phyloP scores from a whole-genome alignment of 2,329 filamentous ascomycete species.

The Lasiodiplodia sp. region DNA sequence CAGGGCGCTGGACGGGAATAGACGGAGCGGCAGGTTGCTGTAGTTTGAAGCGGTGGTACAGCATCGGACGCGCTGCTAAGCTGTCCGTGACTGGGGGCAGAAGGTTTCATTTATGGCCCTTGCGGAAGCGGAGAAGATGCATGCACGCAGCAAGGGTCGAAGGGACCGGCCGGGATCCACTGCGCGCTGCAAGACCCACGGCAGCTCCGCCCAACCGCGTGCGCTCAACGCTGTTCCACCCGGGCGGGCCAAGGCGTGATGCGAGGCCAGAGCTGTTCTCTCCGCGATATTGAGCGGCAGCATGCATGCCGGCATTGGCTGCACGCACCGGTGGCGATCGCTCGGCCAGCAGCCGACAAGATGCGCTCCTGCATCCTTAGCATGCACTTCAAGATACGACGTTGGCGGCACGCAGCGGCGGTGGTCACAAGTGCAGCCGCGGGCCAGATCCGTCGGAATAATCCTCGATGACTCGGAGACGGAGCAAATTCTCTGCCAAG shows the following conservation, averaged over 20 bases:
- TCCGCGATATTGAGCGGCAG: conserved; percentile 20
- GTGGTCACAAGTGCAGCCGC: conserved; percentile 14
- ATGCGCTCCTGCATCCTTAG: conserved; percentile 15
- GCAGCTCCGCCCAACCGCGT: conserved; percentile 18
- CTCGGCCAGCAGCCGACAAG: conserved; percentile 1
- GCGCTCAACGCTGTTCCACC: conserved; percentile 20
- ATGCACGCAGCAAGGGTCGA: conserved; percentile 23
- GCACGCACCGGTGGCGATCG: neutral
- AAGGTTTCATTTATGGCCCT: conserved; percentile 26
- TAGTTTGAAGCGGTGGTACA: conserved; percentile 19
- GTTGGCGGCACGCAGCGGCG: neutral
- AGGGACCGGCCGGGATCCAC: conserved; percentile 5
- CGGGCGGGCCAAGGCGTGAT: conserved; percentile 25
- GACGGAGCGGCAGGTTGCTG: conserved; percentile 21
- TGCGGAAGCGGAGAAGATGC: conserved; percentile 28
- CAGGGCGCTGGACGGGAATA: conserved; percentile 4
- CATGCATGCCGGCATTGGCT: conserved; percentile 22
- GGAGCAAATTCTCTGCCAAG: conserved; percentile 12
- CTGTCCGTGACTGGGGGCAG: conserved; percentile 2
- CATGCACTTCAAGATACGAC: neutral
- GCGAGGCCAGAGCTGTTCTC: conserved; percentile 11
- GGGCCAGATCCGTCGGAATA: neutral
- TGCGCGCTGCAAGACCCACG: conserved; percentile 2
- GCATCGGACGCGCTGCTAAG: conserved; percentile 1
- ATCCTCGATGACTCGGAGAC: conserved; percentile 8